Percentiles rank a stretch among this genome's conserved stretches.
phyloP scores from a whole-genome alignment of 2,329 filamentous ascomycete species.

The Ophiostoma quercus region DNA sequence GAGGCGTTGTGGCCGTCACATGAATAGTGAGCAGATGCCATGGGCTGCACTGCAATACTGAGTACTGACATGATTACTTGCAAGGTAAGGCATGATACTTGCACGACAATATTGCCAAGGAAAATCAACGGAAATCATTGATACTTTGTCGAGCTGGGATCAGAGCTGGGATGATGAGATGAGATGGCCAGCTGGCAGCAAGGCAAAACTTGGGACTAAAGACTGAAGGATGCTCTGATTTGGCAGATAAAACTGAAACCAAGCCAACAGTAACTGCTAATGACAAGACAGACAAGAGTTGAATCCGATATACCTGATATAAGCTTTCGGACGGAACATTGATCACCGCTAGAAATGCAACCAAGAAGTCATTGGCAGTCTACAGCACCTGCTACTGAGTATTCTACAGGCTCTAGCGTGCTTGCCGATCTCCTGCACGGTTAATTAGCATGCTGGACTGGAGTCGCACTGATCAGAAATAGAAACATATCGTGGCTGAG shows the following conservation, averaged over 20 bases:
- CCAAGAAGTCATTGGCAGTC: background rate
- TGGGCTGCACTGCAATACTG: background rate
- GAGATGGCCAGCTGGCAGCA: too few species aligned
- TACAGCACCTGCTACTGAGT: too few species aligned
- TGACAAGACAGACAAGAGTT: too few species aligned
- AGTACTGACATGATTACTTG: background rate
- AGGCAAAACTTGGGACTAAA: too few species aligned
- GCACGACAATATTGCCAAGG: too few species aligned
- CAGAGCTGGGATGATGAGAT: too few species aligned
- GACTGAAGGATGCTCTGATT: too few species aligned
- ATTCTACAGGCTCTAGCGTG: background rate
- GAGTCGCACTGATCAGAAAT: background rate
- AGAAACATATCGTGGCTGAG: conserved; percentile 9
- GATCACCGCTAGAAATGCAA: background rate
- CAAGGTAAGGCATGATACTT: too few species aligned
- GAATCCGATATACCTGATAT: background rate
- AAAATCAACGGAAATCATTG: too few species aligned
- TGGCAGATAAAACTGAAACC: too few species aligned
- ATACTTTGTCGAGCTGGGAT: too few species aligned
- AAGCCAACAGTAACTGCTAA: too few species aligned
- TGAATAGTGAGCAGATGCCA: background rate
- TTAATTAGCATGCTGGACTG: background rate
- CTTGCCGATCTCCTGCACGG: conserved; percentile 11
- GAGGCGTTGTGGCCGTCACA: background rate
- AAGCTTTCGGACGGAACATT: background rate